Evolutionary conservation across 1,284 basidiomycete genomes (phyloP).

Genomic region (Ustilago sp.): DNA sequence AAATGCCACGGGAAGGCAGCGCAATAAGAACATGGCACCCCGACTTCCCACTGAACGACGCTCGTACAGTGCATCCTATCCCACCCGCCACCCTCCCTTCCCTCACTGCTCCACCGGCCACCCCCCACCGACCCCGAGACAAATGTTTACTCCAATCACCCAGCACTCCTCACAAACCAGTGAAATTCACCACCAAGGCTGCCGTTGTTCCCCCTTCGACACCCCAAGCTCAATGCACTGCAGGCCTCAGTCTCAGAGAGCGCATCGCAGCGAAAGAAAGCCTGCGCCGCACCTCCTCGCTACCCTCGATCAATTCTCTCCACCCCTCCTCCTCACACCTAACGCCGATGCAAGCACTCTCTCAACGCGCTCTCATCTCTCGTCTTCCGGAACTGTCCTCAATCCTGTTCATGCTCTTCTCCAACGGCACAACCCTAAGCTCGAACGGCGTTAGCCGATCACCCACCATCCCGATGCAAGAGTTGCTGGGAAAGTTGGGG

Average conservation of each 20-base stretch:
- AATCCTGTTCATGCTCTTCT: constrained; percentile 60
- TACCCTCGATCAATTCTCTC: constrained; percentile 14
- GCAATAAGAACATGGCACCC: constrained; percentile 37
- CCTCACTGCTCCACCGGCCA: constrained; percentile 21
- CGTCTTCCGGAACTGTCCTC: constrained; percentile 52
- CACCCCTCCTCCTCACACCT: constrained; percentile 5
- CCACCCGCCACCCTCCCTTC: constrained; percentile 37
- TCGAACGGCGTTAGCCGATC: constrained; percentile 27
- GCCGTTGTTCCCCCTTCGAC: not conserved
- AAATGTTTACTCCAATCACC: constrained; percentile 4
- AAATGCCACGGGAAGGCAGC: constrained; percentile 23
- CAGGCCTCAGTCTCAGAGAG: constrained; percentile 39
- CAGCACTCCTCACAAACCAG: constrained; percentile 20
- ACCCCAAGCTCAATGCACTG: constrained; percentile 1
- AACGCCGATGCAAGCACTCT: constrained; percentile 37
- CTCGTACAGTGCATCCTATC: constrained; percentile 27
- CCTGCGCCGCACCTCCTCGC: constrained; percentile 36
- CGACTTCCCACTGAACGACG: constrained; percentile 40
- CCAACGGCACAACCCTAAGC: constrained; percentile 37
- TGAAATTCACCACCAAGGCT: constrained; percentile 15
- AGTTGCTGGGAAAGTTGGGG: constrained; percentile 37
- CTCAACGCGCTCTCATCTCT: constrained; percentile 45
- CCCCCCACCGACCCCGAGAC: constrained; percentile 33
- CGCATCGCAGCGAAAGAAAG: constrained; percentile 57
- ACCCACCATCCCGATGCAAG: constrained; percentile 48